phyloP scores from a whole-genome alignment of 257 asterid genomes.

The Marsdenia floribunda region DNA sequence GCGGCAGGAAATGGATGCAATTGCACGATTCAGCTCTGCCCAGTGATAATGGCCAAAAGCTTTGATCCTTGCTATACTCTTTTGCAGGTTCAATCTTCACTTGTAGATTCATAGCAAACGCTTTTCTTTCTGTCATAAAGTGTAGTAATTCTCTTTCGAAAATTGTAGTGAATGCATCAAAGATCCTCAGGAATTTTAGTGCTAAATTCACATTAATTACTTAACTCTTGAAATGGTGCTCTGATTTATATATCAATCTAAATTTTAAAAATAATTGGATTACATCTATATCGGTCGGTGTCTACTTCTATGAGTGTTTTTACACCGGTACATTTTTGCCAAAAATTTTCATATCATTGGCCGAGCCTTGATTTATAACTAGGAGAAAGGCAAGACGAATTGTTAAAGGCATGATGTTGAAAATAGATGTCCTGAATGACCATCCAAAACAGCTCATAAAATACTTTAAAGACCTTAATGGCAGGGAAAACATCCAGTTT shows the following conservation, averaged over 20 bases:
- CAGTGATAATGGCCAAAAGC: slow-evolving; percentile 12
- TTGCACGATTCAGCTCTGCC: slow-evolving; percentile 58
- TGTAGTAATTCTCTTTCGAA: not conserved
- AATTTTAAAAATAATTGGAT: not conserved
- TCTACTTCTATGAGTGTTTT: not conserved
- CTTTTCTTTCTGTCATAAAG: not conserved
- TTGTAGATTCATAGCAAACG: not conserved
- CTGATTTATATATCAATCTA: not conserved
- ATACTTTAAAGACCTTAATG: no score
- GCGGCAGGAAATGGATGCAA: slow-evolving; percentile 88
- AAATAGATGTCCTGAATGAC: no score
- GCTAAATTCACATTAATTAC: not conserved
- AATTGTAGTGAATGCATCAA: not conserved
- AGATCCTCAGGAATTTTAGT: not conserved
- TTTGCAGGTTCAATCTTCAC: not conserved
- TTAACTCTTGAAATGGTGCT: not conserved
- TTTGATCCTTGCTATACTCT: not conserved
- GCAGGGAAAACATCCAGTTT: no score
- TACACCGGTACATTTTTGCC: not conserved
- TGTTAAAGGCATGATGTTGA: no score
- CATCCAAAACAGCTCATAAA: no score
- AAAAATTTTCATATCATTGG: not conserved
- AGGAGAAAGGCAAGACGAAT: not conserved
- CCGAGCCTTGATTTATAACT: not conserved
- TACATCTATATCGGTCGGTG: not conserved